phyloP scores from a whole-genome alignment of 257 asterid species.

The Ilex asprella region DNA sequence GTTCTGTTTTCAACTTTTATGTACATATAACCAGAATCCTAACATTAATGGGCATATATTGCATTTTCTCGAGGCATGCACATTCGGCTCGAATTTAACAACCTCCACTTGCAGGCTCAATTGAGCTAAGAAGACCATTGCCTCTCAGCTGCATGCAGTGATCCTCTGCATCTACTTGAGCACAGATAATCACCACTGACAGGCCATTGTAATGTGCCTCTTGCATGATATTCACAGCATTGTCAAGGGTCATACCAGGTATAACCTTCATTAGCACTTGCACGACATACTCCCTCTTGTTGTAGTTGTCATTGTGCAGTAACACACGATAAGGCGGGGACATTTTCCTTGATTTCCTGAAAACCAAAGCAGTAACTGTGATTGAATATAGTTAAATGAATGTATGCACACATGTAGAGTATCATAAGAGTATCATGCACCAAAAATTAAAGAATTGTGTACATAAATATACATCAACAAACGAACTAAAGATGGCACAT shows the following conservation, averaged over 20 bases:
- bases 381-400: no score
- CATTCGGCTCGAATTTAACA: constrained; percentile 26
- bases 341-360: constrained; percentile 77
- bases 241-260: constrained; percentile 91
- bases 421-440: no score
- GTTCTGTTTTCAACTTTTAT: no score
- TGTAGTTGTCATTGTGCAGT: constrained; percentile 82
- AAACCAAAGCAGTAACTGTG: not conserved
- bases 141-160: constrained; percentile 88
- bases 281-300: constrained; percentile 93
- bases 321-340: constrained; percentile 89
- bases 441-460: no score
- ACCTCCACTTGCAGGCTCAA: constrained; percentile 87
- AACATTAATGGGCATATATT: no score
- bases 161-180: constrained; percentile 89
- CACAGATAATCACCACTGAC: constrained; percentile 79
- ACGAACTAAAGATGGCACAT: no score
- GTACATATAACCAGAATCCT: no score
- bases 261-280: constrained; percentile 97
- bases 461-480: no score
- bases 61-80: no score
- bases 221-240: constrained; percentile 93
- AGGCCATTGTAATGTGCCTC: constrained; percentile 85
- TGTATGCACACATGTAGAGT: no score
- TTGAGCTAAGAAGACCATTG: constrained; percentile 85